Conservation (phyloP, 2,329 filamentous ascomycete species). For the Xylaria multiplex region DNA sequence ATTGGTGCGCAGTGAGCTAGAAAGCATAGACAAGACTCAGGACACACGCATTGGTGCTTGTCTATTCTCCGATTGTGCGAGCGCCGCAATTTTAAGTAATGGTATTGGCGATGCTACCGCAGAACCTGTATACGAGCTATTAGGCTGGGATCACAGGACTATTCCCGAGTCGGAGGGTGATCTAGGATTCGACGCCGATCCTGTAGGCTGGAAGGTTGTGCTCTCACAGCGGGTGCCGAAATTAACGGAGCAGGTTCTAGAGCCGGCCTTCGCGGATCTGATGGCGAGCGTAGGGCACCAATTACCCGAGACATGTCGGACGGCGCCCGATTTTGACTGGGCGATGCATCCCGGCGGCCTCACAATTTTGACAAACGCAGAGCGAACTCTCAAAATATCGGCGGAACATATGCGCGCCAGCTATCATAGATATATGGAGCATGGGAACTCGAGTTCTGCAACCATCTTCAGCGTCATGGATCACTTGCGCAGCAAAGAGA, state of each 20-base stretch:
- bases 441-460: slow-evolving; percentile 75
- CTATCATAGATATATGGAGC: slow-evolving; percentile 73
- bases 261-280: slow-evolving; percentile 65
- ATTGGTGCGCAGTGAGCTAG: slow-evolving; percentile 71
- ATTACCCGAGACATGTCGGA: slow-evolving; percentile 57
- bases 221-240: slow-evolving; percentile 70
- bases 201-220: slow-evolving; percentile 74
- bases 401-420: slow-evolving; percentile 75
- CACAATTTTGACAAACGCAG: slow-evolving; percentile 72
- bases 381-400: slow-evolving; percentile 65
- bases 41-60: slow-evolving; percentile 72
- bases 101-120: slow-evolving; percentile 60
- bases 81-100: slow-evolving; percentile 72
- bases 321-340: slow-evolving; percentile 73
- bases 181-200: slow-evolving; percentile 73
- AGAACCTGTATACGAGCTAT: slow-evolving; percentile 65
- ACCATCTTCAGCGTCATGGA: slow-evolving; percentile 76
- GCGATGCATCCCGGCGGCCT: slow-evolving; percentile 76
- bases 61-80: slow-evolving; percentile 77
- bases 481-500: slow-evolving; percentile 66
- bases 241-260: slow-evolving; percentile 62
- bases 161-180: slow-evolving; percentile 70
- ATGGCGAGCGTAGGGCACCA: slow-evolving; percentile 56
- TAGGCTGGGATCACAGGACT: slow-evolving; percentile 72
- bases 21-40: slow-evolving; percentile 67